These are phyloP conservation scores for Avena sativa DNA, from an alignment of 176 grass and related monocot genomes.

Conservation along the genomic window DNA sequence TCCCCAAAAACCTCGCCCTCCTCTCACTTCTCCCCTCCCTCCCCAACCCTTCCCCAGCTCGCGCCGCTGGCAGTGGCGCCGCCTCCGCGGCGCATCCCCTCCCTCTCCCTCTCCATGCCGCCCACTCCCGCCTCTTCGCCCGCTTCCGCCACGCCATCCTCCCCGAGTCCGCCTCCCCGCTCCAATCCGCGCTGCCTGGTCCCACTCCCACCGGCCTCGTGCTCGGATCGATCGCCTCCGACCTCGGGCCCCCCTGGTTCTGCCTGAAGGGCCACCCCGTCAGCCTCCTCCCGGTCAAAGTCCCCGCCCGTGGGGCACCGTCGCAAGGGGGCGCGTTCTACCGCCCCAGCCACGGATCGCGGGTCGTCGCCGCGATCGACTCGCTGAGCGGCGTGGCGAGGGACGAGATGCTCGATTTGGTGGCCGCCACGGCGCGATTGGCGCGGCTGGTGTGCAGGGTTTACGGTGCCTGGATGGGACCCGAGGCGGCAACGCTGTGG, in stretches of 20 bases:
- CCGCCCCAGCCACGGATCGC: slow-evolving; percentile 43
- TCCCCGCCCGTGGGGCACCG: not conserved
- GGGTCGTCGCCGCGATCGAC: slow-evolving; percentile 35
- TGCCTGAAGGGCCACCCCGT: slow-evolving; percentile 29
- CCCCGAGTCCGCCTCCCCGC: slow-evolving; percentile 43
- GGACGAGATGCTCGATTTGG: slow-evolving; percentile 59
- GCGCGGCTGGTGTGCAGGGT: slow-evolving; percentile 57
- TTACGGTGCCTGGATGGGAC: slow-evolving; percentile 74
- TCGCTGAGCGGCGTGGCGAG: slow-evolving; percentile 48
- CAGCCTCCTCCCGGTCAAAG: slow-evolving; percentile 39
- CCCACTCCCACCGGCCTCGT: slow-evolving; percentile 23
- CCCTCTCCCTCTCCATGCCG: slow-evolving; percentile 44
- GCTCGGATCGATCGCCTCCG: slow-evolving; percentile 52
- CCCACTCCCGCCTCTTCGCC: slow-evolving; percentile 41
- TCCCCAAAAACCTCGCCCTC: slow-evolving; percentile 89
- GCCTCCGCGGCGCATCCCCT: slow-evolving; percentile 15
- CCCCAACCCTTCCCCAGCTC: not conserved
- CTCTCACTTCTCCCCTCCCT: slow-evolving; percentile 27
- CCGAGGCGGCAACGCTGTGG: slow-evolving; percentile 55
- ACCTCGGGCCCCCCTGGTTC: slow-evolving; percentile 46
- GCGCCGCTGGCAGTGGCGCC: not conserved
- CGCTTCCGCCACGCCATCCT: slow-evolving; percentile 45
- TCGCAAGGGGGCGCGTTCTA: slow-evolving; percentile 38
- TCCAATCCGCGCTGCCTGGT: slow-evolving; percentile 23
- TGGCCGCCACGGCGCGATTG: slow-evolving; percentile 48